Evolutionary conservation across 2,329 filamentous ascomycete genomes (phyloP), one percentile per base, ranked within the genome.

Genomic region (Exophiala bonariae): DNA sequence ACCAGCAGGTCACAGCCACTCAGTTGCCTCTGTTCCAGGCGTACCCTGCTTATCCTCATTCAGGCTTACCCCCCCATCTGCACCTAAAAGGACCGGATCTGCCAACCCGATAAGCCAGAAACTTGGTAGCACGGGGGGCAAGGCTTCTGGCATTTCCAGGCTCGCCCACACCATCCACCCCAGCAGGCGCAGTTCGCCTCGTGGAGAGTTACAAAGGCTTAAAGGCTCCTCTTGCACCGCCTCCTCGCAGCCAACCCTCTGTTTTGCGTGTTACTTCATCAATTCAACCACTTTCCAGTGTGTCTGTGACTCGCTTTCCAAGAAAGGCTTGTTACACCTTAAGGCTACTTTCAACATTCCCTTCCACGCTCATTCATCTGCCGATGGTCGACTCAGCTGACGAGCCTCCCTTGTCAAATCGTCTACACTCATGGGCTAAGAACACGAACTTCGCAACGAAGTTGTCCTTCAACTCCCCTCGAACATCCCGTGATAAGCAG

Each of bases 321-420:
- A 54, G 51, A 51, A 52, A 48, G 54, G 45, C 54, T 33, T 57
- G 47, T 49, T 50, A 44, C 40, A 45, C 41, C 18, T 42, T 43
- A n/a, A n/a, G n/a, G n/a, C n/a, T n/a, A 18, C 43, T 8, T 47
- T 44, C 48, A 47, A 17, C 32, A 52, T 46, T 55, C 39, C 49
- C 47, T 47, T 50, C 17, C 26, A 51, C 40, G 37, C 44, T 39
- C 30, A 50, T 31, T 50, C 53, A 47, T 57, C 50, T 51, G 57
- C 57, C 72, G 74, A 79, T 79, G 76, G 76, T 76, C 76, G 72
- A 77, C 71, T 65, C 72, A 61, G 67, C 70, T 68, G 73, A 79
- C 70, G 68, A 74, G 50, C 67, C 70, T 61, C 70, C 70, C 64
- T 65, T 72, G 69, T 62, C 68, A 70, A 70, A 73, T 68, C 75